Evolutionary conservation across 768 basidiomycete species (phyloP), one percentile per base, ranked within the genome.

Genomic region (Melanogaster broomeanus): DNA sequence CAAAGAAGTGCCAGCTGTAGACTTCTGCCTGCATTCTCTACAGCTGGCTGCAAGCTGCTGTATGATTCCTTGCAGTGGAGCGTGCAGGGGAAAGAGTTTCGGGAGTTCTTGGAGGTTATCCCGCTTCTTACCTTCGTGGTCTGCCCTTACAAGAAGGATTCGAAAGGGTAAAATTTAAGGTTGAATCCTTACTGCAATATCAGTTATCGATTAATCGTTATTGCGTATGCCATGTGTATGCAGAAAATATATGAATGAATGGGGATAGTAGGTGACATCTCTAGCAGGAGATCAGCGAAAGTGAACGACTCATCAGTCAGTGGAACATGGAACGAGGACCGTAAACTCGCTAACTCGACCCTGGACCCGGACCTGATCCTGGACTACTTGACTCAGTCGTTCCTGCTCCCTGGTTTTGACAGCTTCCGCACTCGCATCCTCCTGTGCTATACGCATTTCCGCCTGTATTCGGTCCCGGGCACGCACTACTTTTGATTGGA

Each of bases 401-500:
- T 21, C 45, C 40, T 12, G 50, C 34, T 28, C 46, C 60, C 9
- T 64, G 52, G n/a, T n/a, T 55, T 61, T 66, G 43, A 56, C 44
- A 45, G 54, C 37, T 11, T 4, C 52, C 28, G 10, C 37, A n/a
- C 48, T 42, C 5, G 6, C 56, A 16, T 66, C 62, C 49, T 71
- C 66, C 18, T 58, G 58, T 42, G 57, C 57, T 30, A 67, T 53
- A 54, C 68, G 69, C 61, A 67, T 52, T 77, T 99, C 96, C 0
- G 95, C 95, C 67, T 97, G 90, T 80, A 98, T 85, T 72, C 97
- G 84, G 73, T 98, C 94, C 48, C 85, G 81, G 18, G 97, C 96
- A 37, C 97, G 84, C 40, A 92, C 83, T n/a, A 99, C 92, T 73
- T 99, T 99, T 28, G 93, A 95, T 67, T 96, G 95, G 12, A 98